phyloP scores from a whole-genome alignment of 2,329 filamentous ascomycete species.

The Alternaria sp. region DNA sequence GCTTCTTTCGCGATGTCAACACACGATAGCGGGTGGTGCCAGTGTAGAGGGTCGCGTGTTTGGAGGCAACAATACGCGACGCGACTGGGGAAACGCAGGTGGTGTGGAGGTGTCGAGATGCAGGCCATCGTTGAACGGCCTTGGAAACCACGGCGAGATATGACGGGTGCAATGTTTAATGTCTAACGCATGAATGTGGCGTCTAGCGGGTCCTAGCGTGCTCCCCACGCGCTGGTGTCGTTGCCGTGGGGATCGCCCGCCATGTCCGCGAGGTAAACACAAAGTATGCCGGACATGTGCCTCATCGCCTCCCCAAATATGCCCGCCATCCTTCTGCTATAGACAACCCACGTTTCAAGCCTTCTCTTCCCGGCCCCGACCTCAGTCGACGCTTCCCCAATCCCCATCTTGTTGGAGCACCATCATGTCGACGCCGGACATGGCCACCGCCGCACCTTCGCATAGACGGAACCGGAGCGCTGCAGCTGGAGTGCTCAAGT shows the following conservation, averaged over 20 bases:
- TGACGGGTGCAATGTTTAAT: background rate
- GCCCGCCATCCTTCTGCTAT: slow-evolving; percentile 28
- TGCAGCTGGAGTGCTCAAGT: slow-evolving; percentile 54
- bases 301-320: slow-evolving; percentile 28
- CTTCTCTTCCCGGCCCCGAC: slow-evolving; percentile 19
- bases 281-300: slow-evolving; percentile 8
- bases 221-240: slow-evolving; percentile 18
- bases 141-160: background rate
- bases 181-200: slow-evolving; percentile 6
- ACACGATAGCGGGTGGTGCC: background rate
- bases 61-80: background rate
- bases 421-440: slow-evolving; percentile 32
- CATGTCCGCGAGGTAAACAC: slow-evolving; percentile 5
- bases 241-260: slow-evolving; percentile 23
- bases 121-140: background rate
- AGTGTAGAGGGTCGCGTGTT: background rate
- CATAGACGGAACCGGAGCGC: slow-evolving; percentile 52
- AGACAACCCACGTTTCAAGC: slow-evolving; percentile 24
- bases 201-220: slow-evolving; percentile 9
- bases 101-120: background rate
- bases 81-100: background rate
- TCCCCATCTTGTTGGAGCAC: slow-evolving; percentile 7
- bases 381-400: slow-evolving; percentile 7
- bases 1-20: background rate
- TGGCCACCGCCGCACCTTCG: slow-evolving; percentile 22